Evolutionary conservation across 106 monocot species (phyloP), one percentile per base, ranked within the genome.

Genomic region (Iris macrosiphon): DNA sequence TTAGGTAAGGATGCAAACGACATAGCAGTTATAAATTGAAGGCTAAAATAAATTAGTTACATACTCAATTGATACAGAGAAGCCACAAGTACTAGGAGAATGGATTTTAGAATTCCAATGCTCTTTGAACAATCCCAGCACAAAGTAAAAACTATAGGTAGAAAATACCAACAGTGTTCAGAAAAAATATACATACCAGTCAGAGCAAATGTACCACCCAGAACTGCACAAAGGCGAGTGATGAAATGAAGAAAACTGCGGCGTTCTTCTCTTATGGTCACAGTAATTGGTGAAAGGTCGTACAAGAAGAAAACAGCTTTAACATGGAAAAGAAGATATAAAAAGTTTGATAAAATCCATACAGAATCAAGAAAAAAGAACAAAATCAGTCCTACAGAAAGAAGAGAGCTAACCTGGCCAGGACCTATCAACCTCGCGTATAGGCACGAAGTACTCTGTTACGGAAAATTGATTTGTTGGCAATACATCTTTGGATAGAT

Each of bases 391-490:
- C 8, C n/a, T 15, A 12, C 4, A 49, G 55, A n/a, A n/a, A n/a
- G n/a, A n/a, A n/a, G 46, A 19, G 52, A 57, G 20, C 64, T 15
- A 47, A 98, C 98, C 98, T 80, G 98, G 98, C 98, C 98, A 98
- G 13, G 73, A 70, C 40, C 66, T 87, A 33, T 87, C 91, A 28
- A 39, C 46, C 25, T 71, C 63, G 39, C 77, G 82, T 47, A 87
- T 73, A 18, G 82, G 70, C 11, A 85, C 73, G 68, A 98, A 98
- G 63, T 98, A 98, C 50, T 98, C 98, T 10, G 90, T 83, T 1
- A 98, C 98, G 18, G 98, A 98, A 69, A 91, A 98, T 49, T 98
- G 98, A 74, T 98, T 98, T 64, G 98, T 98, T 15, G 90, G 87
- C 72, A 91, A 57, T 29, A 91, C 83, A 49, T 75, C 64, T 62